Evolutionary conservation across 1,284 basidiomycete species (phyloP), one percentile per base, ranked within the genome.

Genomic region (Rhizoctonia solani): DNA sequence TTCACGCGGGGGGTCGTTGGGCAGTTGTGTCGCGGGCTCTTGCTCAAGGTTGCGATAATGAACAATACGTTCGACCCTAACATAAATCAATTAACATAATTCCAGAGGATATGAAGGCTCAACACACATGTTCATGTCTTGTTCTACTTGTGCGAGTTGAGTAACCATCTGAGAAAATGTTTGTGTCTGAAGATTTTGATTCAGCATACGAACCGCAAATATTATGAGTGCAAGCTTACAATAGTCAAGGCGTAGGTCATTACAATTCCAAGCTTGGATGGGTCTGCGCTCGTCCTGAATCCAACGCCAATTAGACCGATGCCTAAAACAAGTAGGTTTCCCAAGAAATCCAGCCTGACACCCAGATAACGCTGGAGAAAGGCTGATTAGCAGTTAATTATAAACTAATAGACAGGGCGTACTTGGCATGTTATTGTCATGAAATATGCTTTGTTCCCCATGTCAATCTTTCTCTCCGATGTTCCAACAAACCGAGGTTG

Each of bases 291-390:
- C 30, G 82, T 81, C 0, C 76, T 72, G 11, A 76, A 77, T 0
- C 75, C 76, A 4, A 80, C 79, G 1, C 75, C 46, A 37, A 81
- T 76, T 47, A 80, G 72, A 2, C 85, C 78, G 59, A 90, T 87
- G 30, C 81, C 78, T 74, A 91, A 87, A 1, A 86, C 82, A 70
- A 92, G 77, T 50, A 85, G 74, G 0, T 82, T 85, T 16, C 90
- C 90, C 47, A 89, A 81, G 70, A 87, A 85, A 73, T 92, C 90
- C 1, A 93, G 80, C 19, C 90, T 82, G 39, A 91, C 81, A 9
- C 88, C 85, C 16, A 93, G 82, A 89, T 90, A 93, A 70, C 88
- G n/a, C n/a, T n/a, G n/a, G n/a, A n/a, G n/a, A n/a, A n/a, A n/a
- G n/a, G 76, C 41, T 73, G 53, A 27, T 66, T 55, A 9, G 63